Conservation (phyloP, 805 yeast species). For the Torulaspora gathmanii region DNA sequence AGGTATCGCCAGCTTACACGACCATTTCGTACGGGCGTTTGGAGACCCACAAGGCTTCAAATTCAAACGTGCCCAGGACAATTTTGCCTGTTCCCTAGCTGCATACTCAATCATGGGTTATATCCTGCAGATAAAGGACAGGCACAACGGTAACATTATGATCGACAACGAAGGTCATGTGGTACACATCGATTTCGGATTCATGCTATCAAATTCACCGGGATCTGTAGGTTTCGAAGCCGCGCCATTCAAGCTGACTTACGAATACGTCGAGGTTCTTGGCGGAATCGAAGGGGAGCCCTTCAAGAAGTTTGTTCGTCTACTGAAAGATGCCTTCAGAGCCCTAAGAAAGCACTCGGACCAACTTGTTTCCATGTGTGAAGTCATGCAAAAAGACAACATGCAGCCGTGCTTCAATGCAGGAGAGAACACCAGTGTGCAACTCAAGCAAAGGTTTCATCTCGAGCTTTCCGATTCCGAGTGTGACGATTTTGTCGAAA, state of each 20-base stretch:
- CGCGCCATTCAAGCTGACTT: constrained; percentile 90
- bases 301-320: constrained; percentile 54
- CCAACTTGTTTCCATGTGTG: constrained; percentile 76
- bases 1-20: constrained; percentile 68
- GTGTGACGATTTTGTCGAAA: constrained; percentile 74
- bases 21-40: constrained; percentile 72
- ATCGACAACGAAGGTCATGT: constrained; percentile 93
- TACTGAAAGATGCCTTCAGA: constrained; percentile 70
- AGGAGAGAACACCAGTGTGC: constrained; percentile 77
- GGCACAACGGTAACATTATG: constrained; percentile 98
- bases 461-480: constrained; percentile 61
- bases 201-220: constrained; percentile 86
- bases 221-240: constrained; percentile 97
- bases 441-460: constrained; percentile 77
- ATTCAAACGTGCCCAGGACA: constrained; percentile 73
- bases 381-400: constrained; percentile 90
- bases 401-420: constrained; percentile 85
- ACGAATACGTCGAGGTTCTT: constrained; percentile 80
- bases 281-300: constrained; percentile 70
- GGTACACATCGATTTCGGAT: constrained; percentile 93
- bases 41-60: constrained; percentile 55
- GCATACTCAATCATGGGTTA: constrained; percentile 89
- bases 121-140: constrained; percentile 85
- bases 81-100: constrained; percentile 82
- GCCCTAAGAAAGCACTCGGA: constrained; percentile 70